Evolutionary conservation across 192 early-diverging fungal genomes (phyloP).

Genomic region (Gonapodya sp.): DNA sequence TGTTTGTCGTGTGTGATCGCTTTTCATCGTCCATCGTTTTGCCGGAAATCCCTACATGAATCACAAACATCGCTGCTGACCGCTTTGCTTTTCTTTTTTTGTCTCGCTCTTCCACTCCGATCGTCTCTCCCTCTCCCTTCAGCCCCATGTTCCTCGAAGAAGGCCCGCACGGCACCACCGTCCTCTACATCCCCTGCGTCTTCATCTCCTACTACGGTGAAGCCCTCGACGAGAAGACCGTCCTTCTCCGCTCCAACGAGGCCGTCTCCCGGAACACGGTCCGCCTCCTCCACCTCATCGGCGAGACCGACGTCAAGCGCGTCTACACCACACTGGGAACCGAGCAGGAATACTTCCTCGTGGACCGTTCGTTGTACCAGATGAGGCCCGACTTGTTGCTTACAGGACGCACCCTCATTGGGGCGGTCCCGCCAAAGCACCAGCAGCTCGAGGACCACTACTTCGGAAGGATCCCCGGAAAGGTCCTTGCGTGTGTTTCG

Average conservation of each 20-base stretch:
- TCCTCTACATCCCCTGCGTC: constrained; percentile 95
- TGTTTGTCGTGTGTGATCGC: not conserved
- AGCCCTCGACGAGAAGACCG: constrained; percentile 97
- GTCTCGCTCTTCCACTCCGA: constrained; percentile 9
- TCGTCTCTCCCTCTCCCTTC: constrained; percentile 14
- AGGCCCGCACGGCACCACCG: constrained; percentile 82
- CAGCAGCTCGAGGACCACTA: constrained; percentile 99
- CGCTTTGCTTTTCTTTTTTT: constrained; percentile 6
- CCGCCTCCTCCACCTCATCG: constrained; percentile 69
- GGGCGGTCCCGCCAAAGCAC: constrained; percentile 89
- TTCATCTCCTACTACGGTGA: constrained; percentile 99
- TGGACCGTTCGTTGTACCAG: constrained; percentile 89
- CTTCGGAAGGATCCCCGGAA: constrained; percentile 93
- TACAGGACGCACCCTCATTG: constrained; percentile 86
- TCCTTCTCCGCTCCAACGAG: constrained; percentile 85
- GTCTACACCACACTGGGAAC: constrained; percentile 89
- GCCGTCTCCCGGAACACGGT: constrained; percentile 70
- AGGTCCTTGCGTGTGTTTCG: constrained; percentile 82
- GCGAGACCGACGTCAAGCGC: constrained; percentile 61
- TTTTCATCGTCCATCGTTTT: too few relatives aligned
- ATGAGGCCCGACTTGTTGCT: constrained; percentile 95
- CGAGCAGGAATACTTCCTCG: constrained; percentile 98
- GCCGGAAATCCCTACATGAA: not conserved
- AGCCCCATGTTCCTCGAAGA: constrained; percentile 92
- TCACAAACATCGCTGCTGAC: not conserved